These are phyloP conservation scores for Beauveria asiatica DNA, from an alignment of 2,329 filamentous ascomycete genomes.

Conservation along the genomic window DNA sequence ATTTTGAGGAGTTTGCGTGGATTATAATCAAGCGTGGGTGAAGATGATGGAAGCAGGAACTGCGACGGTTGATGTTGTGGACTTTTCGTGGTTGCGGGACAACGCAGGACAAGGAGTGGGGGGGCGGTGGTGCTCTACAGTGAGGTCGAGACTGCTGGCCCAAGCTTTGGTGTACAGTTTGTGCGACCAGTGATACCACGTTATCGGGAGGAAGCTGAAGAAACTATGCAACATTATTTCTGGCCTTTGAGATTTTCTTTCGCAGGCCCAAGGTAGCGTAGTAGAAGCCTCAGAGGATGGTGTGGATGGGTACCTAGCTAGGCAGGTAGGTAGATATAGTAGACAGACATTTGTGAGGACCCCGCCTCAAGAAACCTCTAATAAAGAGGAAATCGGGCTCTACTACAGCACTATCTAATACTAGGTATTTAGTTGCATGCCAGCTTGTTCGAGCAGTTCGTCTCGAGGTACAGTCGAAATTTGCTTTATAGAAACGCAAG, in stretches of 20 bases:
- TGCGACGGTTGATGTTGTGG: not conserved
- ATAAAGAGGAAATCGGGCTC: too few species aligned
- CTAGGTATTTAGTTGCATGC: too few species aligned
- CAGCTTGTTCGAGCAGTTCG: too few species aligned
- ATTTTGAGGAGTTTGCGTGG: slow-evolving; percentile 30
- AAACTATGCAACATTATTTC: not conserved
- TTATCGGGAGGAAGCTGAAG: not conserved
- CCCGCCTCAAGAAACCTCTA: not conserved
- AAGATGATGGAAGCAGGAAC: slow-evolving; percentile 10
- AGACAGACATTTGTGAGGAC: not conserved
- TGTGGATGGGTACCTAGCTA: too few species aligned
- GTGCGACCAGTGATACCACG: too few species aligned
- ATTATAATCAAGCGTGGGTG: slow-evolving; percentile 12
- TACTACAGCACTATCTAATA: too few species aligned
- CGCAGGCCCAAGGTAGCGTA: not conserved
- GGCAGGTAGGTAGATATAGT: too few species aligned
- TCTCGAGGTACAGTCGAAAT: too few species aligned
- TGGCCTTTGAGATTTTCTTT: not conserved
- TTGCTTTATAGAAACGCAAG: too few species aligned
- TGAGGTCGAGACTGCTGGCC: not conserved
- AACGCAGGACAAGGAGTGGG: slow-evolving; percentile 3
- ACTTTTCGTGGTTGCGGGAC: slow-evolving; percentile 13
- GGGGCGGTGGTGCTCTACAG: not conserved
- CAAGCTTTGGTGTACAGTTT: not conserved
- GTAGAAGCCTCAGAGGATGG: not conserved